Conservation (phyloP, 108 stramenopile genomes). For the Nannochloropsis gaditana region DNA sequence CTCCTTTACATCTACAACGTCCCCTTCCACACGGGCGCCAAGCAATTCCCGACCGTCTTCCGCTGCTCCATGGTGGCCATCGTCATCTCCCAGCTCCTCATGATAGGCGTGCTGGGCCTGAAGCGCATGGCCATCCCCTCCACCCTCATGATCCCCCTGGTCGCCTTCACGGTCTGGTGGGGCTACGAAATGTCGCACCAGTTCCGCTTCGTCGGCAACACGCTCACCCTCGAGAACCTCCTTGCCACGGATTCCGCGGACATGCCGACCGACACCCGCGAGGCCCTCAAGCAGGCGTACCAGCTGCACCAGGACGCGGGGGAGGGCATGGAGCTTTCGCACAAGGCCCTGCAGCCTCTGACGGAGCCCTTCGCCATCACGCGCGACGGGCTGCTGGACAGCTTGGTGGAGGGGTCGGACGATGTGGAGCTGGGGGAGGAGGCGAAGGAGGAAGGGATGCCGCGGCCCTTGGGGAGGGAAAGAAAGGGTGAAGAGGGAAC, state of each 20-base stretch:
- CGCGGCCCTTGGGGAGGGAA: not conserved
- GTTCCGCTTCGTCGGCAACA: not conserved
- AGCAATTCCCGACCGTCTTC: not conserved
- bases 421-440: not conserved
- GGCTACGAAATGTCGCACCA: not conserved
- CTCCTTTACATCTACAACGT: not conserved
- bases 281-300: not conserved
- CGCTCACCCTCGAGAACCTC: constrained; percentile 2
- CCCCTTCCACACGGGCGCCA: not conserved
- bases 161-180: not conserved
- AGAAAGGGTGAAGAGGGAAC: not conserved
- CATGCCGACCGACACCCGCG: not conserved
- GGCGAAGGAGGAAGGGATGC: not conserved
- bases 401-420: not conserved
- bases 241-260: not conserved
- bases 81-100: not conserved
- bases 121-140: constrained; percentile 4
- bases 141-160: not conserved
- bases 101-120: not conserved
- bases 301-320: not conserved
- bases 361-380: not conserved
- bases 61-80: constrained; percentile 4
- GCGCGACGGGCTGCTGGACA: constrained; percentile 3
- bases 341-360: not conserved
- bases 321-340: not conserved